Base-by-base conservation (phyloP, 768 basidiomycete genomes). In the Termitomyces titanicus region DNA sequence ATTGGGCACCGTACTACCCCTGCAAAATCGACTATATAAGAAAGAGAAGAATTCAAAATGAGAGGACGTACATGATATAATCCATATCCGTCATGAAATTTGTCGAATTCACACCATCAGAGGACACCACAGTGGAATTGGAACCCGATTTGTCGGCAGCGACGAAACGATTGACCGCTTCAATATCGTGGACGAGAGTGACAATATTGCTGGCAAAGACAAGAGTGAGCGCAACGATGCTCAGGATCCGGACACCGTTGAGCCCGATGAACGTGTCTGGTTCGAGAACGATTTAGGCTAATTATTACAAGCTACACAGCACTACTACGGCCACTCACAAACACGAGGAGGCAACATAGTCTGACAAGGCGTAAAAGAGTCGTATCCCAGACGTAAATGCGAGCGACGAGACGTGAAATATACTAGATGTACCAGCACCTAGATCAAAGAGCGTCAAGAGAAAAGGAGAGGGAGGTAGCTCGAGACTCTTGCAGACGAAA, bases 1-100 rank as follows among this genome's bases (percentile, higher is more conserved):
- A 70, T 92, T 92, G 4, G 94, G 94, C 5, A 97, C 92, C 2
- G 92, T 92, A 69, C 86, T 90, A 55, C 83, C 88, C 59, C 73
- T 82, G 53, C 13, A 44, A 42, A 20, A 20, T 50, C 50, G 54
- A 25, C 17, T 22, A 39, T 31, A 46, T 57, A 18, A 58, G 48
- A 55, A 22, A 39, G 47, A 39, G 29, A 44, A 27, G 6, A 43
- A 6, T 13, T 40, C 22, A 31, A n/a, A 13, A 27, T 13, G 37
- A 49, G 38, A 39, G 56, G 48, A 73, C 84, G 51, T 69, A 91
- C 83, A 82, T 76, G 60, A 92, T 89, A 68, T 94, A 94, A 61
- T 94, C 90, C 63, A 83, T 86, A 63, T 88, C 77, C 39, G 69
- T 62, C 38, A 80, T 65, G 24, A 64, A 55, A 17, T 67, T 53